phyloP scores from a whole-genome alignment of 2,329 filamentous ascomycete genomes.

The Colletotrichum musae region DNA sequence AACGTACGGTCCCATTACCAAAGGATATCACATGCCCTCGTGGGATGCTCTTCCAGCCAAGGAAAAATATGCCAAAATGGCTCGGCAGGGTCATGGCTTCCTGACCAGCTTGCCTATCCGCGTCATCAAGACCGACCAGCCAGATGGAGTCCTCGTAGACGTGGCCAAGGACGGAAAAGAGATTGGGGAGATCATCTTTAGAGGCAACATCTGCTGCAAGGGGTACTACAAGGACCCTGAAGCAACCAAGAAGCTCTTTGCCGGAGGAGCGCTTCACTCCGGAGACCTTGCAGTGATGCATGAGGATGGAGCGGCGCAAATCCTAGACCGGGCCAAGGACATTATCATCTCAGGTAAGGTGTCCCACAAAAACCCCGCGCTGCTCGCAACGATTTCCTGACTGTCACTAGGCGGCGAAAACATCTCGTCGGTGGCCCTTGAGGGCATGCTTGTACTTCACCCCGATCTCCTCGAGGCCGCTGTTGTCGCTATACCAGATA shows the following conservation, averaged over 20 bases:
- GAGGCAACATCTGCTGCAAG: constrained; percentile 91
- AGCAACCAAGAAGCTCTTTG: constrained; percentile 89
- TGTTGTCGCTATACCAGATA: constrained; percentile 88
- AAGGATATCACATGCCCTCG: constrained; percentile 87
- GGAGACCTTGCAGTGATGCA: constrained; percentile 96
- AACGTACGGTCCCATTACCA: constrained; percentile 96
- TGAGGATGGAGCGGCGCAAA: constrained; percentile 86
- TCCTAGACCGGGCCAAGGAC: constrained; percentile 94
- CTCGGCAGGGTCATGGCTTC: constrained; percentile 93
- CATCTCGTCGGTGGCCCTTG: constrained; percentile 93
- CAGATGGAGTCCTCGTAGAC: constrained; percentile 76
- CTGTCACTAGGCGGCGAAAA: constrained; percentile 85
- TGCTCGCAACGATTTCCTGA: constrained; percentile 12
- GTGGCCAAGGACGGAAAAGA: constrained; percentile 80
- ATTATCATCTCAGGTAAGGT: constrained; percentile 92
- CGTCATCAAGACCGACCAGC: constrained; percentile 84
- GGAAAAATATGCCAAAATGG: constrained; percentile 91
- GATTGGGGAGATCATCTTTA: constrained; percentile 88
- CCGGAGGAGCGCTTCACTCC: constrained; percentile 87
- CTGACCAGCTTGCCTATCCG: constrained; percentile 85
- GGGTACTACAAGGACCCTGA: constrained; percentile 93
- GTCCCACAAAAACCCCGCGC: neutral
- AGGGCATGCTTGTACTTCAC: constrained; percentile 90
- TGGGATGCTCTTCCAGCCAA: constrained; percentile 83
- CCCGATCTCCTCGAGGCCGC: constrained; percentile 92